Conservation (phyloP, 2,329 filamentous ascomycete species). For the Rutstroemia sp. region DNA sequence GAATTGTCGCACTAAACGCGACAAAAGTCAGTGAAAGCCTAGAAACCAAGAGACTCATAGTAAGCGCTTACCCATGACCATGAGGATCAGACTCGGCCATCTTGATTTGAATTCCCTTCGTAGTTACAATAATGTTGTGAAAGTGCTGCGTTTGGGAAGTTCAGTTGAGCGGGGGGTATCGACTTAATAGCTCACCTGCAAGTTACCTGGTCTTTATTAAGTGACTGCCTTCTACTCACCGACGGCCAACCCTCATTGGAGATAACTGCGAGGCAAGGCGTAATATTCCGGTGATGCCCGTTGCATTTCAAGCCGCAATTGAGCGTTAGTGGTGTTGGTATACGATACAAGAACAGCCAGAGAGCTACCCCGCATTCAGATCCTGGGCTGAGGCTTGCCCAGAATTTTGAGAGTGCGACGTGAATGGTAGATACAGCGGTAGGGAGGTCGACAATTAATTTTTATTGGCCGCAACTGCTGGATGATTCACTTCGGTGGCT, state of each 20-base stretch:
- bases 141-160: neutral
- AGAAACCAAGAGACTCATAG: neutral
- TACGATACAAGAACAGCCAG: neutral
- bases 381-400: neutral
- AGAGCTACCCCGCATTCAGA: slow-evolving; percentile 8
- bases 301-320: neutral
- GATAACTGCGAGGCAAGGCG: no score
- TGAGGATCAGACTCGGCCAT: slow-evolving; percentile 1
- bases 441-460: neutral
- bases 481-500: neutral
- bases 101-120: neutral
- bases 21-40: neutral
- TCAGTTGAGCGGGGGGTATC: neutral
- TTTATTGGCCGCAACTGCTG: neutral
- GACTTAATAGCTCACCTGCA: no score
- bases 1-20: neutral
- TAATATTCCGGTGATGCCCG: neutral
- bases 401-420: neutral
- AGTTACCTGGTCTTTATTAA: no score
- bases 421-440: neutral
- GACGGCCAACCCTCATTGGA: no score
- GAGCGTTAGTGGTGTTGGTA: no score
- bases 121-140: neutral
- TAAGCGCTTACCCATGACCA: neutral
- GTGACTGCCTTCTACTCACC: no score